Base-by-base conservation (phyloP, 768 basidiomycete species). In the Gymnopilus junonius region DNA sequence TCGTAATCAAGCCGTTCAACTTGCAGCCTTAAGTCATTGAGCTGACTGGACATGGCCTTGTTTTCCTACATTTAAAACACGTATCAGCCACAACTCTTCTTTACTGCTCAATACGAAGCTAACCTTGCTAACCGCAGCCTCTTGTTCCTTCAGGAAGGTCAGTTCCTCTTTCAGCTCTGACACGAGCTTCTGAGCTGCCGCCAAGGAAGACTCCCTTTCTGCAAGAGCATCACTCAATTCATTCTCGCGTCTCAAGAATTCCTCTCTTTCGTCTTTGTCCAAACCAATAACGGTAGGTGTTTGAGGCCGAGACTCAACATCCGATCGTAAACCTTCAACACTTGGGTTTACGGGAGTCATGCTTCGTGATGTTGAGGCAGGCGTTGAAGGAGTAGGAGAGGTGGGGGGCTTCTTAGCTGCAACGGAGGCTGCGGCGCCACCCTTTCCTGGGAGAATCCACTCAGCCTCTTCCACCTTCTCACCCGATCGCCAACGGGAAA, bases 191-290 rank as follows among this genome's bases (percentile, higher is more conserved):
- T 95, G 92, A 40, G 93, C 92, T 31, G 90, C 82, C 34, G 78
- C 81, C 39, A 99, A 80, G 10, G 89, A 84, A 29, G 89, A 88
- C 80, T 99, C 97, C 81, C 85, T 93, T 80, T 98, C 97, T 3
- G 94, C 93, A 45, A 99, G 82, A 67, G 88, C 83, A 76, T 99
- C 97, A 64, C 90, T 96, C 59, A 99, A 82, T 75, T 99, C 97
- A 69, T 99, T 99, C 84, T 99, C 97, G 64, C 97, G 79, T 73
- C 87, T 89, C 76, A 99, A 77, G 84, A 99, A 99, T 56, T 99
- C 97, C 67, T 99, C 97, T 62, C 96, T 82, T 78, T 99, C 97
- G 70, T 99, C 97, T 80, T 95, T 95, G 66, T 97, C 96, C 67
- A 99, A 74, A 21, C 90, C 89, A 58, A 92, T 83, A 42, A 91